Evolutionary conservation across 2,329 filamentous ascomycete species (phyloP).

Genomic region (Penicillium decumbens): DNA sequence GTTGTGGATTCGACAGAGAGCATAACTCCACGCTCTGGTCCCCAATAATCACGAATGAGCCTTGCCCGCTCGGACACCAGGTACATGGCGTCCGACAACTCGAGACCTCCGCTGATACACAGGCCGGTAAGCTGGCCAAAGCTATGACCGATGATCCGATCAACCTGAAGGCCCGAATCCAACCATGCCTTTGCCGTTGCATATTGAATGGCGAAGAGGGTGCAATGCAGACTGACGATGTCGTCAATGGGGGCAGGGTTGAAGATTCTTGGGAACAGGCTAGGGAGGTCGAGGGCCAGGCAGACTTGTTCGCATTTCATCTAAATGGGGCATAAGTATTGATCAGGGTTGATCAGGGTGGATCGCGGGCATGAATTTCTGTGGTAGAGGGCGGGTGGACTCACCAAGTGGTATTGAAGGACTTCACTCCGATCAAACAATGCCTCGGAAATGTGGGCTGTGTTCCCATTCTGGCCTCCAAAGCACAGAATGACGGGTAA

Average conservation of each 20-base stretch:
- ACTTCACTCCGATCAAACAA: constrained; percentile 26
- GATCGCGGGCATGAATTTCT: too few relatives aligned
- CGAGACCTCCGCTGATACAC: constrained; percentile 30
- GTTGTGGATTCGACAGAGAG: constrained; percentile 24
- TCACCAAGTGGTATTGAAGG: constrained; percentile 33
- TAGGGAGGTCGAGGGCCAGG: constrained; percentile 25
- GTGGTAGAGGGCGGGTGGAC: constrained; percentile 7
- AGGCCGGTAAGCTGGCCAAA: constrained; percentile 39
- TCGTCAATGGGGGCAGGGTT: constrained; percentile 21
- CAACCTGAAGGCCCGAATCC: constrained; percentile 34
- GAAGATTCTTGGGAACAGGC: constrained; percentile 33
- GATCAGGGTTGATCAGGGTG: too few relatives aligned
- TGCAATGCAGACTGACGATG: constrained; percentile 30
- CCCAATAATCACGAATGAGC: constrained; percentile 33
- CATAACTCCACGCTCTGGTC: constrained; percentile 33
- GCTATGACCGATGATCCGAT: constrained; percentile 37
- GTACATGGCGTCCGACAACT: constrained; percentile 28
- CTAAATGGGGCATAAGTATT: too few relatives aligned
- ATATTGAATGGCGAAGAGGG: constrained; percentile 39
- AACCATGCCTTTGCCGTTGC: constrained; percentile 38
- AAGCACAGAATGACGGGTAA: constrained; percentile 36
- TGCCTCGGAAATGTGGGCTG: constrained; percentile 12
- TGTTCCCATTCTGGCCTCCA: constrained; percentile 33
- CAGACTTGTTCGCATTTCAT: constrained; percentile 22
- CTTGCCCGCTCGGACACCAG: constrained; percentile 28